phyloP scores from a whole-genome alignment of 371 early-diverging fungal species.

The Mortierella sp. region DNA sequence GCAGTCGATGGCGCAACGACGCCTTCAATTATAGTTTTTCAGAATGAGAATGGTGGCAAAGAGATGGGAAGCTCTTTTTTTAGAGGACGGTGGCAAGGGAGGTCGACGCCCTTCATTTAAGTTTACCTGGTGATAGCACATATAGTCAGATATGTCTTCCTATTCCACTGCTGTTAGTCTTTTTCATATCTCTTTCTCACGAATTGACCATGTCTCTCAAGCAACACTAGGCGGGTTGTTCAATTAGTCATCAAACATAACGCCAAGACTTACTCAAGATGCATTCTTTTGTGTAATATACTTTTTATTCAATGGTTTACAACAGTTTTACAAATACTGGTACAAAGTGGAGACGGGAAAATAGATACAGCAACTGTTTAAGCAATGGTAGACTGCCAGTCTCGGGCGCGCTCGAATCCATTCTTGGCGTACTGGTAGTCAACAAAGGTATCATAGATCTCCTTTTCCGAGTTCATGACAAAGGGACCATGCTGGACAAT shows the following conservation, averaged over 20 bases:
- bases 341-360: not conserved
- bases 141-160: no score
- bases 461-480: slow-evolving; percentile 35
- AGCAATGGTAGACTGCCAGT: not conserved
- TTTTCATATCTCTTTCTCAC: no score
- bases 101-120: no score
- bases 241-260: no score
- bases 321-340: not conserved
- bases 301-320: not conserved
- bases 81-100: not conserved
- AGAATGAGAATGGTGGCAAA: no score
- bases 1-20: not conserved
- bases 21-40: not conserved
- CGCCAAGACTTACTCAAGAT: no score
- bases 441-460: slow-evolving; percentile 63
- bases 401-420: not conserved
- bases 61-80: not conserved
- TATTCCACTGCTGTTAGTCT: no score
- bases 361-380: not conserved
- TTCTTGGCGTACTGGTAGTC: slow-evolving; percentile 53
- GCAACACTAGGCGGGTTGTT: no score
- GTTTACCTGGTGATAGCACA: no score
- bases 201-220: no score
- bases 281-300: not conserved
- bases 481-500: not conserved